Evolutionary conservation across 2,329 filamentous ascomycete species (phyloP).

Genomic region (Pestalotiopsis sp.): DNA sequence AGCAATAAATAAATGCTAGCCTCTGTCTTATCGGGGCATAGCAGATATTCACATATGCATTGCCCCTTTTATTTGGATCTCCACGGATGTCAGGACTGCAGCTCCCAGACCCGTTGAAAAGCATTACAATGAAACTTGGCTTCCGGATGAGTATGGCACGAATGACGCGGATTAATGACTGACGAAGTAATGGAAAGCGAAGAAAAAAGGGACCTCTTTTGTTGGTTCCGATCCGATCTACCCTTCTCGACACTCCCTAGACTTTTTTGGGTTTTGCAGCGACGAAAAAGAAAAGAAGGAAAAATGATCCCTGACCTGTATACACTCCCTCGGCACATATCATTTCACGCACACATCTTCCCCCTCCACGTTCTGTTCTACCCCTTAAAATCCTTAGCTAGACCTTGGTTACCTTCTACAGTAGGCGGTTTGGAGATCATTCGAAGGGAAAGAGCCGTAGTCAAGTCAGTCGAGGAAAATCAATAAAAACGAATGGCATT

Average conservation of each 20-base stretch:
- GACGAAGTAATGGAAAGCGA: background rate
- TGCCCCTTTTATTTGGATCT: background rate
- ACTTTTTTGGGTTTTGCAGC: background rate
- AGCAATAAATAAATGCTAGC: background rate
- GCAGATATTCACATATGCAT: too few species aligned
- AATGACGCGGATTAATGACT: background rate
- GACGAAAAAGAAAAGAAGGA: background rate
- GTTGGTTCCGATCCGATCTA: background rate
- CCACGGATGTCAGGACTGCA: background rate
- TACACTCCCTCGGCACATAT: slow-evolving; percentile 9
- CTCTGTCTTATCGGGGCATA: background rate
- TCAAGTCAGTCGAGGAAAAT: background rate
- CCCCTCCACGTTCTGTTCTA: background rate
- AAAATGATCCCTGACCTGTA: background rate
- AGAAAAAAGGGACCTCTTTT: background rate
- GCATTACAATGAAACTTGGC: background rate
- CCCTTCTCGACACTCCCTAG: background rate
- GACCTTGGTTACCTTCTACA: background rate
- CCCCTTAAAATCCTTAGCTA: background rate
- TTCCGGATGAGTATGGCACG: background rate
- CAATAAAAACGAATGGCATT: background rate
- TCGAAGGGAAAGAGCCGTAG: background rate
- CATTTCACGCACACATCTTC: background rate
- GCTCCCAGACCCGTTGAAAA: background rate
- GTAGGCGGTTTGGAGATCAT: slow-evolving; percentile 6